Evolutionary conservation across 2,329 filamentous ascomycete species (phyloP), one percentile per base, ranked within the genome.

Genomic region (Ambrosiella beaveri): DNA sequence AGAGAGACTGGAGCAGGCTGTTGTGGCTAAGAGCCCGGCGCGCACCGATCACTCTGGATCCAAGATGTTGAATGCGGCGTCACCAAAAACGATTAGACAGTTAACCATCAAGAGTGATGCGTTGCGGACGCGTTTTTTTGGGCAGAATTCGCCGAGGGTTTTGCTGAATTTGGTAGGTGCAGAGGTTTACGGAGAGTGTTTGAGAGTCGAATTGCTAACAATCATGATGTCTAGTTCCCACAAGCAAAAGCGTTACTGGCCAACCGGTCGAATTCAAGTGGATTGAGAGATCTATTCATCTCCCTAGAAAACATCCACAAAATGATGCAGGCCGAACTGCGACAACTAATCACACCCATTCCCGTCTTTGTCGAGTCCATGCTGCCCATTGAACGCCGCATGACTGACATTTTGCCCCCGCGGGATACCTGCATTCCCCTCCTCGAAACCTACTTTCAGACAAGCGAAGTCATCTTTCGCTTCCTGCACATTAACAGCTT

Each of bases 351-450:
- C 45, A 67, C 73, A 4, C 76, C 77, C 0, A 78, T 80, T 50
- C 70, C 75, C 2, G 76, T 80, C 38, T 80, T 75, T 63, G 76
- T 79, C 36, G 75, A 80, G 63, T 79, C 76, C n/a, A 75, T 79
- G 69, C 75, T 77, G 64, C 76, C 77, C 0, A 71, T 80, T 1
- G 73, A 74, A 59, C 78, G 78, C 65, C 75, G 77, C 52, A 80
- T 80, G 77, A 72, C 71, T 37, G 76, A 80, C 59, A 77, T 80
- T 12, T 63, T 80, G 15, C 77, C 77, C 0, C 73, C 71, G 38
- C 75, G 72, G 63, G 59, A 67, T 0, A 71, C 76, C 7, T 80
- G 77, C 65, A 76, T 79, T 62, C 70, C 72, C 12, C 69, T 80
- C 2, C 63, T 80, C 2, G 66, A 71, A 7, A 67, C 72, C 1